phyloP scores from a whole-genome alignment of 2,329 filamentous ascomycete genomes.

The Aspergillus melleus region DNA sequence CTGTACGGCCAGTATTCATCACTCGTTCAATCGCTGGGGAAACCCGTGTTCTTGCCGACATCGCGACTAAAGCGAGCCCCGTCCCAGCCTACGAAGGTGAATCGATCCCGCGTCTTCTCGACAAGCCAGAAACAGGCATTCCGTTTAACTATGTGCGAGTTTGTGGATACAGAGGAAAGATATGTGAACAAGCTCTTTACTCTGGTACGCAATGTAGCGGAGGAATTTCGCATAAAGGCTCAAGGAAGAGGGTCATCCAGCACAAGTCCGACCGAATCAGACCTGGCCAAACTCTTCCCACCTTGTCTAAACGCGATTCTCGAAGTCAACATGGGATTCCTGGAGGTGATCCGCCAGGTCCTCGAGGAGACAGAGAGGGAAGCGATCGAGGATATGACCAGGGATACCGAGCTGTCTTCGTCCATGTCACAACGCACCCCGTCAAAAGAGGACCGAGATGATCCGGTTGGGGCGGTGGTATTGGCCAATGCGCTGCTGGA shows the following conservation, averaged over 20 bases:
- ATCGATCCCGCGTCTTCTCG: slow-evolving; percentile 73
- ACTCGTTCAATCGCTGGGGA: slow-evolving; percentile 76
- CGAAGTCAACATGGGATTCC: slow-evolving; percentile 76
- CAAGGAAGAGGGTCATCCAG: slow-evolving; percentile 60
- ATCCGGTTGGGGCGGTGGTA: slow-evolving; percentile 74
- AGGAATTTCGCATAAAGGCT: slow-evolving; percentile 73
- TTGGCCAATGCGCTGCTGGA: slow-evolving; percentile 81
- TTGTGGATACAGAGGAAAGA: slow-evolving; percentile 90
- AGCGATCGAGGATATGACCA: slow-evolving; percentile 73
- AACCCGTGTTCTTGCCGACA: slow-evolving; percentile 83
- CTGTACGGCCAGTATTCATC: slow-evolving; percentile 78
- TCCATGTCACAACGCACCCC: slow-evolving; percentile 48
- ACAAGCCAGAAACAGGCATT: slow-evolving; percentile 80
- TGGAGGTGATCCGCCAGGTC: slow-evolving; percentile 71
- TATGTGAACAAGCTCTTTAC: slow-evolving; percentile 88
- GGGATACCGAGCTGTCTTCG: slow-evolving; percentile 50
- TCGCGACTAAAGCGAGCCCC: slow-evolving; percentile 80
- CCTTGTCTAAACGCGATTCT: slow-evolving; percentile 77
- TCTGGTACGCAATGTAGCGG: slow-evolving; percentile 76
- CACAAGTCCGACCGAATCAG: slow-evolving; percentile 69
- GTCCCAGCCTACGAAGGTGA: slow-evolving; percentile 79
- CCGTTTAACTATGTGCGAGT: slow-evolving; percentile 82
- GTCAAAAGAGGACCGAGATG: slow-evolving; percentile 59
- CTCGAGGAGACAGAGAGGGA: slow-evolving; percentile 83
- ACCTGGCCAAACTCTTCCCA: slow-evolving; percentile 78